Conservation (phyloP, 108 stramenopile species). For the Skeletonema marinoi region DNA sequence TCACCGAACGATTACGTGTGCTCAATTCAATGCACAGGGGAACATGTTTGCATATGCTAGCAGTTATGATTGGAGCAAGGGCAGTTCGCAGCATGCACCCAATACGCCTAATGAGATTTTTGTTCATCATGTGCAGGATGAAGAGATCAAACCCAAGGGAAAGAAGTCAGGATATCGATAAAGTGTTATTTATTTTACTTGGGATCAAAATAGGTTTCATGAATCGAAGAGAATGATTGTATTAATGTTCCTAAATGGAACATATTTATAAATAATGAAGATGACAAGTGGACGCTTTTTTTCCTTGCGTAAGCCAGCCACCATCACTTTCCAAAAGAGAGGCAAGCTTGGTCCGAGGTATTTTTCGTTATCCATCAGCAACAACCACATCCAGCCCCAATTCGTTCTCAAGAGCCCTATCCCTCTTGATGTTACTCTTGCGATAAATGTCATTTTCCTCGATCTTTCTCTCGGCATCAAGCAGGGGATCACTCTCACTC, state of each 20-base stretch:
- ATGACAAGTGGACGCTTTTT: too few species aligned
- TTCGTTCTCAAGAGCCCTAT: not conserved
- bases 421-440: slow-evolving; percentile 8
- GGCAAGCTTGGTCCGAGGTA: too few species aligned
- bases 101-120: slow-evolving; percentile 80
- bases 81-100: slow-evolving; percentile 61
- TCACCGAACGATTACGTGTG: slow-evolving; percentile 74
- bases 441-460: slow-evolving; percentile 1
- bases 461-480: slow-evolving; percentile 4
- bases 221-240: not conserved
- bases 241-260: not conserved
- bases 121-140: slow-evolving; percentile 78
- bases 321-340: too few species aligned
- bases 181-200: not conserved
- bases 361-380: not conserved
- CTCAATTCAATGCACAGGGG: slow-evolving; percentile 87
- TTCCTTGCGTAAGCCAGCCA: too few species aligned
- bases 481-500: slow-evolving; percentile 7
- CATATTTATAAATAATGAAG: not conserved
- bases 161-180: slow-evolving; percentile 51
- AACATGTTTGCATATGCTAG: slow-evolving; percentile 91
- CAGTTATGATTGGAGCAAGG: slow-evolving; percentile 94
- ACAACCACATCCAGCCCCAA: slow-evolving; percentile 1
- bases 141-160: slow-evolving; percentile 90
- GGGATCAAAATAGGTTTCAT: not conserved